phyloP scores from a whole-genome alignment of 2,329 filamentous ascomycete species.

The Pseudopithomyces chartarum region DNA sequence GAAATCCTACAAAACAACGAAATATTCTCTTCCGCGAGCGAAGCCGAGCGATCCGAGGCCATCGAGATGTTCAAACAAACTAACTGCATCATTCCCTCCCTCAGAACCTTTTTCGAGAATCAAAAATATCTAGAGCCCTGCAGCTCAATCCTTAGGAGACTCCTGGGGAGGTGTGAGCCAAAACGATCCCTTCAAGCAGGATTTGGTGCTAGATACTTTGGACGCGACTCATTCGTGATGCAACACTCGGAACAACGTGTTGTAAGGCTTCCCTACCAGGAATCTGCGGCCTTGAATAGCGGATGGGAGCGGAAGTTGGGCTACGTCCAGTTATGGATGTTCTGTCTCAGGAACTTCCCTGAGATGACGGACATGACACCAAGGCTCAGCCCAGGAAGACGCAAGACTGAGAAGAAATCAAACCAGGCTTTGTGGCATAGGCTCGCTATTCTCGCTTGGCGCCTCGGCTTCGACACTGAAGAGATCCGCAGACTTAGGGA shows the following conservation, averaged over 20 bases:
- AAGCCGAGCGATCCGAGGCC: neutral
- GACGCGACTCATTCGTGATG: neutral
- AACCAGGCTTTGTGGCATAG: constrained; percentile 11
- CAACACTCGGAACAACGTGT: constrained; percentile 6
- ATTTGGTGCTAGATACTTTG: constrained; percentile 17
- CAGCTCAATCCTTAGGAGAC: constrained; percentile 11
- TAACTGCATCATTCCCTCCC: constrained; percentile 15
- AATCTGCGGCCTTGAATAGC: neutral
- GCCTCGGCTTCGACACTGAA: constrained; percentile 12
- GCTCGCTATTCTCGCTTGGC: constrained; percentile 12
- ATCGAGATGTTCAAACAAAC: neutral
- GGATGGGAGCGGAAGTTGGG: neutral
- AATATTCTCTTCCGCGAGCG: neutral
- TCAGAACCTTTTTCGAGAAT: constrained; percentile 21
- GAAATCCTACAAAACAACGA: neutral
- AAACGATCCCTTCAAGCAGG: constrained; percentile 11
- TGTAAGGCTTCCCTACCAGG: neutral
- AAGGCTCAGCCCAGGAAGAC: constrained; percentile 1
- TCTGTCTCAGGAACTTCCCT: constrained; percentile 18
- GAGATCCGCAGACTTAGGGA: constrained; percentile 1
- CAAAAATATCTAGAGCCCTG: constrained; percentile 23
- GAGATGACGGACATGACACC: constrained; percentile 14
- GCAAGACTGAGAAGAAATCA: constrained; percentile 2
- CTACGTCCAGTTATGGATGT: constrained; percentile 19
- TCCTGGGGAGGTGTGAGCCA: constrained; percentile 9